phyloP scores from a whole-genome alignment of 169 alveolate genomes.

The Plasmodium inui region DNA sequence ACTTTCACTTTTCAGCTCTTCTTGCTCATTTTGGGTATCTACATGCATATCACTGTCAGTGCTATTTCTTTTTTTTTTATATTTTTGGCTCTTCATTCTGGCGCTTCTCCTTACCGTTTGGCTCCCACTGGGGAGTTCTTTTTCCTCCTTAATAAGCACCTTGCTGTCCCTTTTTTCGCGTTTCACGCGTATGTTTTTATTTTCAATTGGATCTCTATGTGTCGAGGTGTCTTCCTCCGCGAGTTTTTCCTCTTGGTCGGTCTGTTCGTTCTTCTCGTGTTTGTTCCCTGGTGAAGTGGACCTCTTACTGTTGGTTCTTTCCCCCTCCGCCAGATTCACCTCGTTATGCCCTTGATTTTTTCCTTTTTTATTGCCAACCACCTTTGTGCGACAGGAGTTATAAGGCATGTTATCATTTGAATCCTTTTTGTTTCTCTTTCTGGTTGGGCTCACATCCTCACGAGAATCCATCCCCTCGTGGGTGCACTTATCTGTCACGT shows the following conservation, averaged over 20 bases:
- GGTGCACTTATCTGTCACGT: not conserved
- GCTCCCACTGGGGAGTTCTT: not conserved
- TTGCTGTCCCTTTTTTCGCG: not conserved
- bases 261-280: not conserved
- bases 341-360: not conserved
- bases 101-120: slow-evolving; percentile 28
- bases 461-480: not conserved
- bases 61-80: slow-evolving; percentile 8
- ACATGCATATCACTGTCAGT: not conserved
- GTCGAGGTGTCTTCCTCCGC: not conserved
- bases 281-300: not conserved
- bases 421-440: not conserved
- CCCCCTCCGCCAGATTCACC: not conserved
- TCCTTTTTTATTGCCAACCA: not conserved
- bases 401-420: not conserved
- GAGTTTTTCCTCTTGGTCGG: not conserved
- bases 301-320: not conserved
- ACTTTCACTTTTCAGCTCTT: not conserved
- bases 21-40: not conserved
- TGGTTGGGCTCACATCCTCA: not conserved
- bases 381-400: not conserved
- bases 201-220: not conserved
- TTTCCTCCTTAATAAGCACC: slow-evolving; percentile 5
- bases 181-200: not conserved
- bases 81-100: slow-evolving; percentile 15